Percentiles rank a stretch among this genome's conserved stretches.
Evolutionary conservation across 148 eudicot genomes (phyloP).

Genomic region (Silene uniflora): DNA sequence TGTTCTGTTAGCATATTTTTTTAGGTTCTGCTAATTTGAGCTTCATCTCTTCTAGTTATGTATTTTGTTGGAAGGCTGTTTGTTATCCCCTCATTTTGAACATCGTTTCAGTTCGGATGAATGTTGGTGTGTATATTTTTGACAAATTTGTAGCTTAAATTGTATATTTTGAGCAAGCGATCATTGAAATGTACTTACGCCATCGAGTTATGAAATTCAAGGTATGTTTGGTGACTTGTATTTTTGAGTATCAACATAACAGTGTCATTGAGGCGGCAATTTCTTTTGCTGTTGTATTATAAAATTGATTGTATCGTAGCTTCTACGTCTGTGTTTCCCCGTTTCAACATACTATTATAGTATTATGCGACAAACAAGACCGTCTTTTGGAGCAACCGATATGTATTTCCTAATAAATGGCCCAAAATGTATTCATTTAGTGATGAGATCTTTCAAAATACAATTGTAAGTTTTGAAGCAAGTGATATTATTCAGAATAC

Average conservation of each 20-base stretch:
- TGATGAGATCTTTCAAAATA: not conserved
- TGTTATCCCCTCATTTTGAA: not conserved
- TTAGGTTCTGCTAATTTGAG: conserved; percentile 6
- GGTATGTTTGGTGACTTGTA: no score
- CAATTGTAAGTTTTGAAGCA: not conserved
- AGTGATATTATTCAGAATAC: conserved; percentile 1
- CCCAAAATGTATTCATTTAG: not conserved
- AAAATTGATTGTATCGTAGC: no score
- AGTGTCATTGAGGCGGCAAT: no score
- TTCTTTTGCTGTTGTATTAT: no score
- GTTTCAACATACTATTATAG: not conserved
- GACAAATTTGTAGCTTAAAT: not conserved
- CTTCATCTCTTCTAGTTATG: not conserved
- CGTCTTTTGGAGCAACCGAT: not conserved
- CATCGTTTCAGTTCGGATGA: not conserved
- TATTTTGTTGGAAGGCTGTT: no score
- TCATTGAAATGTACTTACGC: not conserved
- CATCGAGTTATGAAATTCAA: no score
- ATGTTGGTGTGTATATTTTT: conserved; percentile 4
- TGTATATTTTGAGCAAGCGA: conserved; percentile 2
- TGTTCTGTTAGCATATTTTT: not conserved
- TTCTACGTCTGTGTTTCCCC: not conserved
- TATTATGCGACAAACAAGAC: not conserved
- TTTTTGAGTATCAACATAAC: no score
- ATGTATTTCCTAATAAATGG: not conserved